phyloP scores from a whole-genome alignment of 192 early-diverging fungal genomes.

The Martensiomyces pterosporus region DNA sequence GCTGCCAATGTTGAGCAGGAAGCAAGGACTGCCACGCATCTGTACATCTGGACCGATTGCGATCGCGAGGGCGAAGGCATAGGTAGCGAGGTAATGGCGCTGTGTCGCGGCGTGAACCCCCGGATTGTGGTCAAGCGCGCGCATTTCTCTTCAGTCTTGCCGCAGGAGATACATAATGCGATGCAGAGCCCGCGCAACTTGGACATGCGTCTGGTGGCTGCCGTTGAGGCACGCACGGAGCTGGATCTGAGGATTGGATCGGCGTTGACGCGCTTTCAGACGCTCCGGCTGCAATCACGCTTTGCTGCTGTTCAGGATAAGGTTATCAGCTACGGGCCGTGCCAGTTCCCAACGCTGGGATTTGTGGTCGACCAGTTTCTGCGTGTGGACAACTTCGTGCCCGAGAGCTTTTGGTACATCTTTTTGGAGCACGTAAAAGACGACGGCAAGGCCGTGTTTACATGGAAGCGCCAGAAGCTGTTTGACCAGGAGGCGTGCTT shows the following conservation, averaged over 20 bases:
- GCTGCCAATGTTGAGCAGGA: constrained; percentile 64
- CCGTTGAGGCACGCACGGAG: constrained; percentile 81
- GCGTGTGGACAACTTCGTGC: constrained; percentile 70
- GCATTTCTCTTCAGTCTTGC: constrained; percentile 82
- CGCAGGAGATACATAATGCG: constrained; percentile 72
- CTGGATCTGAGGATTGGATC: constrained; percentile 90
- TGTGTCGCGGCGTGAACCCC: constrained; percentile 63
- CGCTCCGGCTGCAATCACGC: constrained; percentile 56
- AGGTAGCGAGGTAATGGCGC: constrained; percentile 71
- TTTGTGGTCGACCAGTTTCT: constrained; percentile 89
- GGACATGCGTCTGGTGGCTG: constrained; percentile 68
- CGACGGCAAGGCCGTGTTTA: constrained; percentile 56
- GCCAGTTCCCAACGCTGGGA: constrained; percentile 95
- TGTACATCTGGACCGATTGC: constrained; percentile 99
- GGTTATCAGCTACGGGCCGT: constrained; percentile 85
- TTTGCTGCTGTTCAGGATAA: constrained; percentile 56
- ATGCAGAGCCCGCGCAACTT: constrained; percentile 68
- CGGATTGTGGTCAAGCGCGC: constrained; percentile 74
- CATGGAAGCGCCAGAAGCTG: constrained; percentile 67
- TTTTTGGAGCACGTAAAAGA: constrained; percentile 57
- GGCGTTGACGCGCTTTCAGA: constrained; percentile 91
- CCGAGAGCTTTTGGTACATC: constrained; percentile 92
- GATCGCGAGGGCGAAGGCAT: constrained; percentile 96
- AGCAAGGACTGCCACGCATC: constrained; percentile 54
- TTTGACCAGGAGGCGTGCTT: constrained; percentile 72